phyloP scores from a whole-genome alignment of 331 rosid species.

The Acacia pycnantha region DNA sequence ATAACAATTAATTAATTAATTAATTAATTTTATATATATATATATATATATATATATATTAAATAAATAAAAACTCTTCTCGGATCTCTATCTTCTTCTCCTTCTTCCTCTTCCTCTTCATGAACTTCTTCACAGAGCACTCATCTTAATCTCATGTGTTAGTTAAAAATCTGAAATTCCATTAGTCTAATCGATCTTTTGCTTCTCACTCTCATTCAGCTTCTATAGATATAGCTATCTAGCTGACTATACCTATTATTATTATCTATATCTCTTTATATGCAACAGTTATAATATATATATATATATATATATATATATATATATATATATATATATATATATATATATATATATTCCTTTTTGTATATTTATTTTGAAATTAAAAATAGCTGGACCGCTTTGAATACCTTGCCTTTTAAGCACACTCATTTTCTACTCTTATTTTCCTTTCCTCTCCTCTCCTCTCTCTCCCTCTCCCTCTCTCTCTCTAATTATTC shows the following conservation, averaged over 20 bases:
- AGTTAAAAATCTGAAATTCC: neutral
- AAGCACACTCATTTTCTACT: constrained; percentile 45
- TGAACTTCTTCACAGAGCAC: constrained; percentile 8
- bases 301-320: too few relatives aligned
- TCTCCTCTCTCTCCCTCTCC: constrained; percentile 27
- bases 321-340: too few relatives aligned
- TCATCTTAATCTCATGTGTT: neutral
- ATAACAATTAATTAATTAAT: neutral
- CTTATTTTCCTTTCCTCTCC: constrained; percentile 43
- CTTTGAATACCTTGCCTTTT: constrained; percentile 59
- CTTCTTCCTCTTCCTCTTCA: constrained; percentile 22
- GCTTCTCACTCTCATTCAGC: constrained; percentile 20
- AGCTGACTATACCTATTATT: neutral
- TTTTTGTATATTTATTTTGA: constrained; percentile 27
- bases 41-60: neutral
- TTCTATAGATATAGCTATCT: neutral
- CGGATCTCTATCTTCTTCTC: neutral
- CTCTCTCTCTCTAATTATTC: constrained; percentile 23
- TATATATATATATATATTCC: neutral
- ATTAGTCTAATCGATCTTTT: neutral
- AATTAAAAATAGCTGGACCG: constrained; percentile 36
- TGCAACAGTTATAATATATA: neutral
- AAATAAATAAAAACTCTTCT: neutral
- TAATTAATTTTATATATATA: too few relatives aligned
- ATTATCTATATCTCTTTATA: neutral